Base-by-base conservation (phyloP, 768 basidiomycete genomes). In the Rhodotorula babjevae region DNA sequence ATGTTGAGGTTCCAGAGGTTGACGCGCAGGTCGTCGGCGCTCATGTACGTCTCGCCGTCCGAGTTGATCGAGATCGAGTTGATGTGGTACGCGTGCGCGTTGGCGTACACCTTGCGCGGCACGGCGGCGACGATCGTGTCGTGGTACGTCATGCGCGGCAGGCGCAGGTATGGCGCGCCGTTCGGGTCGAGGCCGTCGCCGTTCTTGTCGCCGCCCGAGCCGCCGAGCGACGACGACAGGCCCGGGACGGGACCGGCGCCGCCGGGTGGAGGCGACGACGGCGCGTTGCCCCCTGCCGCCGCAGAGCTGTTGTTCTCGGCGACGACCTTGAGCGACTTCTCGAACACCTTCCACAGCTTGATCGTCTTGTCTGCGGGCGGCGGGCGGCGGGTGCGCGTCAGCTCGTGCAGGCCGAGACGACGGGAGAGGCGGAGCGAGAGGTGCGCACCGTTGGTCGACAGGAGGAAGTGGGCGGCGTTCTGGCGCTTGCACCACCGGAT, bases 291-390 rank as follows among this genome's bases (percentile, higher is more conserved):
- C 25, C 64, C 47, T 2, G 63, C 52, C 29, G 71, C 67, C 49
- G 72, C 72, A 76, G 87, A 86, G 75, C 95, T 89, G 82, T 98
- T 98, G 80, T 93, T 96, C 85, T 98, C 93, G 29, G 94, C 89
- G 52, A 99, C 94, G 57, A 98, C 92, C 77, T 90, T 89, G 79
- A 99, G 85, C 52, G 90, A 90, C 83, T 97, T 97, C 84, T 98
- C 96, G 73, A 98, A 98, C n/a, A 99, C 94, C 81, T 99, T 98
- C 96, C 96, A 99, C 67, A 98, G 87, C 81, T 99, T 99, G 84
- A 99, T 96, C 47, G 96, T 99, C 85, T 99, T 99, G 85, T 99
- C 96, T 99, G 80, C 52, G n/a, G n/a, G n/a, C n/a, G n/a, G n/a
- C 14, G 47, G 23, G 40, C 33, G 42, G 23, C 10, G 36, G n/a